These are phyloP conservation scores for Ampelomyces quisqualis DNA, from an alignment of 2,329 filamentous ascomycete species.

Conservation along the genomic window DNA sequence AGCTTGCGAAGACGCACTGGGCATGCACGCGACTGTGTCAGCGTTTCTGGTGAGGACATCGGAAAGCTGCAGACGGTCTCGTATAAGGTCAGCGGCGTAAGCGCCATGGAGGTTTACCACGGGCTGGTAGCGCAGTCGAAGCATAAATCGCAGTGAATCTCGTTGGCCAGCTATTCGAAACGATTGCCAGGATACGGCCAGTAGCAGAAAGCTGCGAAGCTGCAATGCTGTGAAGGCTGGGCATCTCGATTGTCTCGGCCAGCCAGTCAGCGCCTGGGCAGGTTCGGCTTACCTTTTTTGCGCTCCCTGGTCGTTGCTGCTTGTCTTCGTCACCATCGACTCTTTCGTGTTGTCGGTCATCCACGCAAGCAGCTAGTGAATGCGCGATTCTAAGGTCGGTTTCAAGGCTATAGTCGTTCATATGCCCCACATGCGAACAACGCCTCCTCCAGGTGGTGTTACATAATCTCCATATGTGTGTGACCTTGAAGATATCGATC, in stretches of 20 bases:
- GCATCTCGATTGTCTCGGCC: slow-evolving; percentile 31
- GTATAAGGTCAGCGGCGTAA: slow-evolving; percentile 32
- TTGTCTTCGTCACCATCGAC: slow-evolving; percentile 32
- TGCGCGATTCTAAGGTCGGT: slow-evolving; percentile 24
- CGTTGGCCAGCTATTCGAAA: no score
- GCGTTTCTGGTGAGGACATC: slow-evolving; percentile 25
- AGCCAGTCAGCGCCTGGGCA: slow-evolving; percentile 21
- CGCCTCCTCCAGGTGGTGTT: slow-evolving; percentile 21
- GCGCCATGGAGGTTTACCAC: slow-evolving; percentile 34
- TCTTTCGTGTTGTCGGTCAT: slow-evolving; percentile 32
- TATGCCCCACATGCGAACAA: slow-evolving; percentile 30
- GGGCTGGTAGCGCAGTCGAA: slow-evolving; percentile 24
- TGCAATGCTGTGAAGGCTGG: slow-evolving; percentile 22
- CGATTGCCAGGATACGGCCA: slow-evolving; percentile 24
- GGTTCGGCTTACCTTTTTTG: slow-evolving; percentile 22
- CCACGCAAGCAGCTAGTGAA: slow-evolving; percentile 25
- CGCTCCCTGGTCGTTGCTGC: slow-evolving; percentile 25
- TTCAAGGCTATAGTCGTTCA: slow-evolving; percentile 26
- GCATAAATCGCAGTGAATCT: slow-evolving; percentile 33
- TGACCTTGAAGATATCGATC: slow-evolving; percentile 18
- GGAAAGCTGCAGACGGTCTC: slow-evolving; percentile 33
- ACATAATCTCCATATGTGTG: slow-evolving; percentile 21
- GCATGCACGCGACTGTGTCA: slow-evolving; percentile 31
- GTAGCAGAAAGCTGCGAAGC: slow-evolving; percentile 28
- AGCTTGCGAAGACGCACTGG: slow-evolving; percentile 32